Evolutionary conservation across 2,329 filamentous ascomycete species (phyloP), one percentile per base, ranked within the genome.

Genomic region (Penicillium sp.): DNA sequence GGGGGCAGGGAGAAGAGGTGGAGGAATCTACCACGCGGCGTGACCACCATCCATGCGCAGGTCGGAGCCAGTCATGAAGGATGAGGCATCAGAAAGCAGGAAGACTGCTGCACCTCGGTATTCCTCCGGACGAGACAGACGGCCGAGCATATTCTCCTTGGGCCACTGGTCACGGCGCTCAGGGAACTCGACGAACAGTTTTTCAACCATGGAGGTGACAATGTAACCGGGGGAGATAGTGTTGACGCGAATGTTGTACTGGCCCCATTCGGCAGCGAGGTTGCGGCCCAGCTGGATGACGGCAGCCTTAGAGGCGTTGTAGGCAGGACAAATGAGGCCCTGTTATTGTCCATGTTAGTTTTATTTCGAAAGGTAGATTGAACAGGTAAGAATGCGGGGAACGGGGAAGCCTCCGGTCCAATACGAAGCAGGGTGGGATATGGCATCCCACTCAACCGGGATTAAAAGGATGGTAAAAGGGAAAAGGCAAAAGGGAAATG

Each of bases 131-230:
- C 73, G 74, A 65, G 86, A 88, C 53, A 91, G 76, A 27, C 84
- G 80, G 23, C 82, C 85, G 46, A 96, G 78, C 90, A 96, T 94
- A 73, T 95, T 96, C 73, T 93, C 86, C 62, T 81, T 87, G 13
- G 89, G 84, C 91, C 91, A 96, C 54, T 86, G 81, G 7, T 68
- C 91, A 70, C 93, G 94, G 68, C 92, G 87, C 60, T 82, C 86
- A 4, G 89, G 84, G 88, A 88, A 96, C 45, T 86, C 79, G 10
- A 68, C 36, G 46, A 75, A 75, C 24, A 77, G 59, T 29, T 71
- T 65, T 61, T 75, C 73, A 8, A 77, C 74, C 75, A 78, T 77
- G 33, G 73, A 66, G 3, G 75, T 77, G 44, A 75, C 70, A 51
- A 78, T 78, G 59, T 78, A 77, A 40, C 76, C 76, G 1, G 76